Evolutionary conservation across 805 yeast species (phyloP), one percentile per base, ranked within the genome.

Genomic region (Starmera pachycereana): DNA sequence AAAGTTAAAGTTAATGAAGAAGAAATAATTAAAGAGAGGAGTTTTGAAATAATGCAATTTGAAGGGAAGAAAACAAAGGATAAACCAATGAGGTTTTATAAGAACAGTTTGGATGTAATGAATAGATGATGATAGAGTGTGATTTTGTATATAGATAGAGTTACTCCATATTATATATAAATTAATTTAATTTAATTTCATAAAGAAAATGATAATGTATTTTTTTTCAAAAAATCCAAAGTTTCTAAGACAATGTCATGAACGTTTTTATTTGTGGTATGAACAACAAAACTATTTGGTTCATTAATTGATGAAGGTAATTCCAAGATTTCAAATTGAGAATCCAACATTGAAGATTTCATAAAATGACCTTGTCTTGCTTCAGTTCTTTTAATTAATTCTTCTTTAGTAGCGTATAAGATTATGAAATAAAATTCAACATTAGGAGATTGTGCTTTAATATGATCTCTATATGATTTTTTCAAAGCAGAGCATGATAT

Each of bases 401-500:
- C 81, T 8, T 78, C 80, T 48, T 66, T 72, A 8, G 76, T 64
- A 10, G 88, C 81, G 50, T 74, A 71, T 36, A 90, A 59, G 53
- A 89, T 81, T 29, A 88, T 66, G 58, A 82, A 80, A 33, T 72
- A 54, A 47, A 83, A 73, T 28, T 57, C 58, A 2, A 73, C 57
- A 4, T 56, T 49, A 3, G 60, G 61, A 4, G 50, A 43, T 9
- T 49, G 45, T 6, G 46, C 35, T 34, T 73, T 68, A 22, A 90
- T 71, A 40, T 62, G 62, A 28, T 81, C 77, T 47, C 98, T 70
- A 58, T 92, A 92, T 12, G 56, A 59, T 49, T 69, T 69, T 62
- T 89, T 90, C 56, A 92, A 67, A 56, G 90, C 79, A 1, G 97
- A 89, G 56, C 98, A 92, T 4, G 94, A 74, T 2, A 82, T 82